Percentiles rank a stretch among this genome's conserved stretches.
Evolutionary conservation across 129 eudicot species (phyloP).

Genomic region (Cynara cardunculus): DNA sequence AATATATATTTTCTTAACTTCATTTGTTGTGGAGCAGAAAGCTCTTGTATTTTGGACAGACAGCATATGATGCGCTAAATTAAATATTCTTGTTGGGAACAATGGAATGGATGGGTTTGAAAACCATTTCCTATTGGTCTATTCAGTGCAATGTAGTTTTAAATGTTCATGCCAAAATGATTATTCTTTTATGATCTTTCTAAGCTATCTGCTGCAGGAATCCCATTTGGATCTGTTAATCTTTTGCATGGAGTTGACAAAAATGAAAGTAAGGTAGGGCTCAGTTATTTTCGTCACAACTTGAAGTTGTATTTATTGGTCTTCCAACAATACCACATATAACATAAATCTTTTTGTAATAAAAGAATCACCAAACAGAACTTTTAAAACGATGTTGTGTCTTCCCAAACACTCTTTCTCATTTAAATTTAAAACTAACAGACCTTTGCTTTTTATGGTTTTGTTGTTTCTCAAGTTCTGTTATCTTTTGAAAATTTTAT

Average conservation of each 20-base stretch:
- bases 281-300: constrained; percentile 26
- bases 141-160: not conserved
- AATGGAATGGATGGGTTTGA: not conserved
- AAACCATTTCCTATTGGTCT: not conserved
- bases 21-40: not conserved
- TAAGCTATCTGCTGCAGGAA: constrained; percentile 60
- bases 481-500: not conserved
- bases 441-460: not conserved
- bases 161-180: not conserved
- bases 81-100: not conserved
- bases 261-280: constrained; percentile 89
- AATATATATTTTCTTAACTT: no score
- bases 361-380: not conserved
- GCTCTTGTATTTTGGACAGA: not conserved
- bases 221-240: constrained; percentile 97
- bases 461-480: not conserved
- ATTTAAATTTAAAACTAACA: not conserved
- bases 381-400: not conserved
- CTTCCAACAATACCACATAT: not conserved
- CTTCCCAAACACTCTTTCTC: not conserved
- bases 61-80: not conserved
- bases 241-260: constrained; percentile 89
- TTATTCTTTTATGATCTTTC: not conserved
- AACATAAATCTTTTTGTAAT: not conserved
- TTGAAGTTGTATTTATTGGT: not conserved